These are phyloP conservation scores for Ramaria sp. DNA, from an alignment of 768 basidiomycete species.

Conservation along the genomic window DNA sequence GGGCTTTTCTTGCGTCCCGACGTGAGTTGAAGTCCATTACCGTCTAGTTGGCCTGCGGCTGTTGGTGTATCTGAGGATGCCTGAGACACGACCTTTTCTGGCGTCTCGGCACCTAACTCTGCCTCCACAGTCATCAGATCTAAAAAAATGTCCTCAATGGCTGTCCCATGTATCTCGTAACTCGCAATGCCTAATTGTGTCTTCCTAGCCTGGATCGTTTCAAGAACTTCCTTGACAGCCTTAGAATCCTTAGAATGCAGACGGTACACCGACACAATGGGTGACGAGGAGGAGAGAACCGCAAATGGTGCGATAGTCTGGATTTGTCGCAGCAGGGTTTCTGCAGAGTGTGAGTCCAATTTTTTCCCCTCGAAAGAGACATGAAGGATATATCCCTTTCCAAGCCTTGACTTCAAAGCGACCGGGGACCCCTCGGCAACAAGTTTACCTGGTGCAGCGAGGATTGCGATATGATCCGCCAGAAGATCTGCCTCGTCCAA, in stretches of 20 bases:
- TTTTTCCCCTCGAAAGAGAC: slow-evolving; percentile 33
- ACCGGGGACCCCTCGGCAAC: slow-evolving; percentile 69
- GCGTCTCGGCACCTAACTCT: slow-evolving; percentile 13
- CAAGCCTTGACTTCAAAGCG: slow-evolving; percentile 56
- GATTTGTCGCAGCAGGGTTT: slow-evolving; percentile 30
- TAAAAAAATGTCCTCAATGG: slow-evolving; percentile 78
- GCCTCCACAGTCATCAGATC: slow-evolving; percentile 39
- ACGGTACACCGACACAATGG: slow-evolving; percentile 39
- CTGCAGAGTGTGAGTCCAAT: slow-evolving; percentile 16
- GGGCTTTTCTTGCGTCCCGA: slow-evolving; percentile 45
- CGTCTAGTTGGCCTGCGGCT: neutral
- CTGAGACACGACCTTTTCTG: slow-evolving; percentile 17
- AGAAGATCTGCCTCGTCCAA: slow-evolving; percentile 73
- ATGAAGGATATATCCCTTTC: slow-evolving; percentile 60
- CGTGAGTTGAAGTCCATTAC: slow-evolving; percentile 30
- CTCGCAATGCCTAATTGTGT: slow-evolving; percentile 30
- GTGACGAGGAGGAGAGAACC: slow-evolving; percentile 31
- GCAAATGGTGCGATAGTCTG: slow-evolving; percentile 35
- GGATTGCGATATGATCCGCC: slow-evolving; percentile 64
- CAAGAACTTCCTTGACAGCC: slow-evolving; percentile 45
- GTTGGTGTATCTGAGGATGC: neutral
- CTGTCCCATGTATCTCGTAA: slow-evolving; percentile 61
- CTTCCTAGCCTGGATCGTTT: slow-evolving; percentile 38
- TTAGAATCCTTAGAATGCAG: slow-evolving; percentile 49
- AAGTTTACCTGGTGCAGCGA: slow-evolving; percentile 65